Conservation (phyloP, 805 yeast genomes). For the Saccharomyces paradoxus region DNA sequence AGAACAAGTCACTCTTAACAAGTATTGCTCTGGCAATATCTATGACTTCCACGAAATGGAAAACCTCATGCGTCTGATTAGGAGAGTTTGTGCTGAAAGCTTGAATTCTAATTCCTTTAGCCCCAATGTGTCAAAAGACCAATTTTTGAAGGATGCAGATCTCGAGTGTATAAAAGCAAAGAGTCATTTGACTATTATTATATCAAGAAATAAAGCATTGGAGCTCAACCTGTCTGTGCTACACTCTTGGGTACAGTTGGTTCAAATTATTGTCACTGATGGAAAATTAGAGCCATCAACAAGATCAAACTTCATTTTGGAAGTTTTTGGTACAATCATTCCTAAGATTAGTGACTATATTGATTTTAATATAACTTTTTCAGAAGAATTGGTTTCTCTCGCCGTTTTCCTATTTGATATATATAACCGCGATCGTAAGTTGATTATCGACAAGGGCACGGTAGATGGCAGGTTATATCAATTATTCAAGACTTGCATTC, state of each 20-base stretch:
- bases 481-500: constrained; percentile 63
- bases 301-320: constrained; percentile 61
- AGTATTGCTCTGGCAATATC: constrained; percentile 25
- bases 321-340: constrained; percentile 63
- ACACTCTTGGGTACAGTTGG: constrained; percentile 76
- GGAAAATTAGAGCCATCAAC: constrained; percentile 38
- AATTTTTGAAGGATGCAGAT: not conserved
- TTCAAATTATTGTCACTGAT: constrained; percentile 64
- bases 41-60: constrained; percentile 40
- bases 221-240: constrained; percentile 51
- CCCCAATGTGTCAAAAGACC: not conserved
- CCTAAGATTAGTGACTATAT: constrained; percentile 74
- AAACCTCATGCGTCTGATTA: constrained; percentile 27
- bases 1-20: constrained; percentile 34
- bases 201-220: constrained; percentile 38
- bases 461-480: constrained; percentile 55
- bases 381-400: constrained; percentile 70
- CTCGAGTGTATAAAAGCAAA: not conserved
- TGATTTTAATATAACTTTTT: constrained; percentile 53
- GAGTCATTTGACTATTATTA: constrained; percentile 2
- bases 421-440: constrained; percentile 43
- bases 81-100: constrained; percentile 6
- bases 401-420: constrained; percentile 62
- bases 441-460: constrained; percentile 27
- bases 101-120: not conserved